Evolutionary conservation across 1,284 basidiomycete species (phyloP).

Genomic region (Irpex sp.): DNA sequence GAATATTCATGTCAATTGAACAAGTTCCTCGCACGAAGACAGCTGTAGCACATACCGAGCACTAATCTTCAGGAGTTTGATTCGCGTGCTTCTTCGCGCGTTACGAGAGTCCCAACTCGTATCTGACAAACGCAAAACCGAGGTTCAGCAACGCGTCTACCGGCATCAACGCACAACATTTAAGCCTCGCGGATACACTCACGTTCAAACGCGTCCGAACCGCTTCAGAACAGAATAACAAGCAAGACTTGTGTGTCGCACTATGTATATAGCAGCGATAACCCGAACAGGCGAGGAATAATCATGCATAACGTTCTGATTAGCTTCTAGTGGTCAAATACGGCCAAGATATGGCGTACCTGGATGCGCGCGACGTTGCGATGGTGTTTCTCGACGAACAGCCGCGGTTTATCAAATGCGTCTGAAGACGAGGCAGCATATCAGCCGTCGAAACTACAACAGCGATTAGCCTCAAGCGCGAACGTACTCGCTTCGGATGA

Average conservation of each 20-base stretch:
- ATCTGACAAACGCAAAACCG: neutral
- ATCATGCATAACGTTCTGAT: too few species aligned
- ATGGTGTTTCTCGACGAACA: too few species aligned
- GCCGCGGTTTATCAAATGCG: too few species aligned
- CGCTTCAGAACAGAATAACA: neutral
- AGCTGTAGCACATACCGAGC: neutral
- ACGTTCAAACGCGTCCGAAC: neutral
- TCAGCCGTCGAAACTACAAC: too few species aligned
- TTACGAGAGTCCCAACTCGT: neutral
- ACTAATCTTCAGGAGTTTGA: neutral
- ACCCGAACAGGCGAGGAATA: neutral
- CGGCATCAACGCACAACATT: neutral
- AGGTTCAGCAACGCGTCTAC: neutral
- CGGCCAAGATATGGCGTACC: too few species aligned
- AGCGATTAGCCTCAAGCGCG: too few species aligned
- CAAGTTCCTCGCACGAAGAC: neutral
- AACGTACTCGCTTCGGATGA: too few species aligned
- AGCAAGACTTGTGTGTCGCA: neutral
- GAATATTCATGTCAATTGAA: neutral
- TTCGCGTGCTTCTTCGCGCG: neutral
- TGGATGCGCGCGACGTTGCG: too few species aligned
- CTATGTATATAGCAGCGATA: neutral
- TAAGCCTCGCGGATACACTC: neutral
- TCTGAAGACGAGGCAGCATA: too few species aligned
- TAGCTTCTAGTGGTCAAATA: too few species aligned